Evolutionary conservation across 2,329 filamentous ascomycete species (phyloP), one percentile per base, ranked within the genome.

Genomic region (Colletotrichum theobromicola): DNA sequence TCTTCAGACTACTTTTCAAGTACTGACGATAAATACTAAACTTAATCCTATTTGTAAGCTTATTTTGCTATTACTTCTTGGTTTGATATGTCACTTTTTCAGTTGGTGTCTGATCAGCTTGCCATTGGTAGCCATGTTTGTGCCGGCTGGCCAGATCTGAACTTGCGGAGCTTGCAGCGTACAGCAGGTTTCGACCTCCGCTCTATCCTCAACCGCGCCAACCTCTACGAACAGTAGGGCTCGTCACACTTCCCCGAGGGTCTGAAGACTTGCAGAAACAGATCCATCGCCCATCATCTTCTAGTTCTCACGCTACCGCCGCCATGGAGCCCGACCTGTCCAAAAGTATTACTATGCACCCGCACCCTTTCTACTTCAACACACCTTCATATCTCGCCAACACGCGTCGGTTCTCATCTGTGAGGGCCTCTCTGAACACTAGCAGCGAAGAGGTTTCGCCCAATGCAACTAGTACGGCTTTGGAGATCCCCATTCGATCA

Each of bases 401-500:
- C 75, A 82, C 30, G 30, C 34, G 8, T 21, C 57, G 57, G 21
- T 12, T 34, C 57, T 61, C 62, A 7, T 62, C 68, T n/a, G 24
- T 18, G 4, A 55, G 63, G 32, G 57, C 18, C 28, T 72, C 62
- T 5, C 30, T 72, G 32, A 77, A 74, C 16, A 63, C 75, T 34
- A 76, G 72, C 61, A 78, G 70, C 35, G 80, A 84, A 70, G 61
- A 74, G 18, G 30, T 9, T 26, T 6, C 18, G 10, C 21, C 26
- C 34, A 72, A 72, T 26, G 87, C 83, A 35, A 85, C 85, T 21
- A 89, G 87, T 77, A 89, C 87, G 8, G 86, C 83, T 55, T 81
- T 89, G 64, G 87, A 89, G 79, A 79, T 83, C 24, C 18, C 18
- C 28, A n/a, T 21, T 13, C n/a, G 30, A 13, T 75, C 79, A 6